A percentile compares a stretch with the other conserved stretches of the same genome.
These are phyloP conservation scores for Saturnispora hagleri DNA, from an alignment of 805 yeast genomes.

Conservation along the genomic window DNA sequence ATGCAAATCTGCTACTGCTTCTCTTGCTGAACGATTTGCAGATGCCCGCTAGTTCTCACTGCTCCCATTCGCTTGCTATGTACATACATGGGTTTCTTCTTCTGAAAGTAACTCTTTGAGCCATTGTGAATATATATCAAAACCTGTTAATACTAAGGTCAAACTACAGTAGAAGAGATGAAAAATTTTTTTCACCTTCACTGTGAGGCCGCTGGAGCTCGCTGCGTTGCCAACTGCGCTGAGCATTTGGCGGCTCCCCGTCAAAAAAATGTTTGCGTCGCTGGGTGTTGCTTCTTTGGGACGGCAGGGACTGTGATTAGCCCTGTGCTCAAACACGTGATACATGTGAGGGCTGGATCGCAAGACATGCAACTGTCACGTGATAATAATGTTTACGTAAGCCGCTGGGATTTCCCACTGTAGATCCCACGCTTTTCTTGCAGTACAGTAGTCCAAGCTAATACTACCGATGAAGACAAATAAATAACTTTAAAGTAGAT, in stretches of 20 bases:
- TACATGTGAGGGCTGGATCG: no score
- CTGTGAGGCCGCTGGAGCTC: neutral
- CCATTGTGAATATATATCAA: constrained; percentile 47
- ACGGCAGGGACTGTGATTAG: neutral
- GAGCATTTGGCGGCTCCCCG: neutral
- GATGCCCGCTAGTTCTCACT: neutral
- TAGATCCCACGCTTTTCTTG: no score
- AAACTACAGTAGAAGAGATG: neutral
- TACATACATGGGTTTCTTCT: constrained; percentile 98
- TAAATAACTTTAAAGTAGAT: neutral
- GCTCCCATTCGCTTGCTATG: neutral
- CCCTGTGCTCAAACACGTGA: constrained; percentile 5
- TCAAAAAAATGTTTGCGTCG: neutral
- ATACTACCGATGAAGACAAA: neutral
- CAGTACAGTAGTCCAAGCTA: no score
- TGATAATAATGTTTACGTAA: neutral
- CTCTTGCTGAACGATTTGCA: no score
- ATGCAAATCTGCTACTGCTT: no score
- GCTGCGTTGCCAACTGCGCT: neutral
- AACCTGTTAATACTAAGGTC: neutral
- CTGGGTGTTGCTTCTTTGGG: neutral
- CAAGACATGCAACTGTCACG: neutral
- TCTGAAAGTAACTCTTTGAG: constrained; percentile 99
- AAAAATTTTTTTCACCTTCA: neutral
- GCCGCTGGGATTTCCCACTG: no score